These are phyloP conservation scores for Funneliformis mosseae DNA, from an alignment of 192 early-diverging fungal species.

Conservation along the genomic window DNA sequence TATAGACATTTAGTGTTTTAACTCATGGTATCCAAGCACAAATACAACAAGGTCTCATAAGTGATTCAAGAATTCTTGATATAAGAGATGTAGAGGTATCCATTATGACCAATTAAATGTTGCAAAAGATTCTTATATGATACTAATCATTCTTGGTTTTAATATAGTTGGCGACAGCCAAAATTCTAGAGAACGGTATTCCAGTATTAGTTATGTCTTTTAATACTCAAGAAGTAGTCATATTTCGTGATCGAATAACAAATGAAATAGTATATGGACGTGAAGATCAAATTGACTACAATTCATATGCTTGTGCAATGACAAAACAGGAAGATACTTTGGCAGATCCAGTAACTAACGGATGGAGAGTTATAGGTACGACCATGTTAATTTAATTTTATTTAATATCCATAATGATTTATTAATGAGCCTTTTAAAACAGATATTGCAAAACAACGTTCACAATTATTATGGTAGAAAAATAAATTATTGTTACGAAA, in stretches of 20 bases:
- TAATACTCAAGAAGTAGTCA: slow-evolving; percentile 90
- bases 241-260: slow-evolving; percentile 86
- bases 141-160: background rate
- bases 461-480: no score
- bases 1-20: slow-evolving; percentile 76
- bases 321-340: slow-evolving; percentile 83
- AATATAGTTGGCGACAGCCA: slow-evolving; percentile 74
- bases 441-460: no score
- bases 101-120: background rate
- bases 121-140: background rate
- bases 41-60: slow-evolving; percentile 83
- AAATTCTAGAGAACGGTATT: slow-evolving; percentile 90
- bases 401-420: no score
- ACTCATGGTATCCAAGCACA: slow-evolving; percentile 82
- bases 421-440: no score
- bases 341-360: slow-evolving; percentile 80
- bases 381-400: background rate
- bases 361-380: slow-evolving; percentile 85
- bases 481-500: no score
- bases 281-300: slow-evolving; percentile 87
- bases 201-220: slow-evolving; percentile 90
- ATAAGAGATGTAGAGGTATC: slow-evolving; percentile 79
- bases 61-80: slow-evolving; percentile 94
- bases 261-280: slow-evolving; percentile 86
- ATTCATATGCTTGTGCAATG: slow-evolving; percentile 86